phyloP scores from a whole-genome alignment of 495 filamentous ascomycete species.

The Aspergillus olivimuriae region DNA sequence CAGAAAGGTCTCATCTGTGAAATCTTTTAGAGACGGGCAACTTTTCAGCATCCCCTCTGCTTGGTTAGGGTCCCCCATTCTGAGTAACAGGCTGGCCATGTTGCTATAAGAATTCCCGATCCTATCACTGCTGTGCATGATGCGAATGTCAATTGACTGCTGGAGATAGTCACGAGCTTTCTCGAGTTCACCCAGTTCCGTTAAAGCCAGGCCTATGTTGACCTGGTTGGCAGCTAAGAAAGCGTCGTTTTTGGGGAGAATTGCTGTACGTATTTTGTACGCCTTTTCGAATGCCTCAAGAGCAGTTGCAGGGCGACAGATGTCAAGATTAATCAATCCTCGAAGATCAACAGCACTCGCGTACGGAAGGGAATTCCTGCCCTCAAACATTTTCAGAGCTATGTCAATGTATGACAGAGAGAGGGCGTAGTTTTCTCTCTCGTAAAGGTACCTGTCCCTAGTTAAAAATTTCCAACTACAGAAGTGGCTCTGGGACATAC shows the following conservation, averaged over 20 bases:
- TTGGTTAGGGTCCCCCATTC: conserved; percentile 18
- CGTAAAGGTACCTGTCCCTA: conserved; percentile 30
- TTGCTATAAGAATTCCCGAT: conserved; percentile 27
- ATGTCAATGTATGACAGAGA: conserved; percentile 12
- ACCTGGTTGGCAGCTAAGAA: conserved; percentile 19
- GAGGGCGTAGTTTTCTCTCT: conserved; percentile 19
- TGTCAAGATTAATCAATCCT: conserved; percentile 21
- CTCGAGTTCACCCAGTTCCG: conserved; percentile 16
- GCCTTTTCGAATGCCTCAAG: conserved; percentile 16
- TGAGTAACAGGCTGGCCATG: conserved; percentile 18
- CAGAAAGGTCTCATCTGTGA: conserved; percentile 18
- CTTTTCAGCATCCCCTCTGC: conserved; percentile 20
- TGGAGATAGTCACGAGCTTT: conserved; percentile 15
- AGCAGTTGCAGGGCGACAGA: conserved; percentile 12
- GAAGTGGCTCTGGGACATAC: conserved; percentile 5
- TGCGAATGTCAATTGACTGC: conserved; percentile 19
- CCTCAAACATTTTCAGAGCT: conserved; percentile 15
- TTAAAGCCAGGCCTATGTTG: conserved; percentile 20
- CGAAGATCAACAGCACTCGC: conserved; percentile 23
- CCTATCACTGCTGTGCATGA: conserved; percentile 11
- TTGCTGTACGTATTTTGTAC: conserved; percentile 11
- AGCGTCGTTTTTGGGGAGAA: conserved; percentile 8
- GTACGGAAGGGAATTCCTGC: conserved; percentile 17
- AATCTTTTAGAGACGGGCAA: conserved; percentile 21
- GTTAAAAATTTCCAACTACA: too few species aligned